These are phyloP conservation scores for Saccharomycopsis sp. DNA, from an alignment of 805 yeast genomes.

Conservation along the genomic window DNA sequence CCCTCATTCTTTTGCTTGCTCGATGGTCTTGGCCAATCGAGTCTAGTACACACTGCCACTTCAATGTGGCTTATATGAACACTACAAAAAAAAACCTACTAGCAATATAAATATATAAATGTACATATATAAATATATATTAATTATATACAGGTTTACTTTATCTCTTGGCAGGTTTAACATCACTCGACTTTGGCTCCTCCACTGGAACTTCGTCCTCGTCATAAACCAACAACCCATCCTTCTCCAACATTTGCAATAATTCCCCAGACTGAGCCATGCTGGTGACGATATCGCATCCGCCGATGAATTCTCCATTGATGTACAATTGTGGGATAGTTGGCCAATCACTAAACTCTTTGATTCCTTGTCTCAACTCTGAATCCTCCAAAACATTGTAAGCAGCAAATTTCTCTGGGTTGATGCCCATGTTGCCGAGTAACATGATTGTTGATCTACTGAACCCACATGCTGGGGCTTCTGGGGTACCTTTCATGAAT, in stretches of 20 bases:
- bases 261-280: conserved; percentile 93
- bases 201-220: conserved; percentile 42
- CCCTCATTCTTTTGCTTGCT: too few relatives aligned
- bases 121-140: too few relatives aligned
- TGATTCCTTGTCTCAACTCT: conserved; percentile 90
- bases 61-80: too few relatives aligned
- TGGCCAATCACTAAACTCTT: conserved; percentile 96
- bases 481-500: conserved; percentile 98
- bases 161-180: conserved; percentile 20
- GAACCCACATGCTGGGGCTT: conserved; percentile 96
- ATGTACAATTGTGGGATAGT: conserved; percentile 96
- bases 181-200: conserved; percentile 17
- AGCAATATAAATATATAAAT: too few relatives aligned
- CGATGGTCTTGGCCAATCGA: too few relatives aligned
- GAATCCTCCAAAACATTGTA: conserved; percentile 93
- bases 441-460: conserved; percentile 91
- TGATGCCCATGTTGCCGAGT: conserved; percentile 94
- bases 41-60: too few relatives aligned
- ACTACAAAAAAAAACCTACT: too few relatives aligned
- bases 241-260: conserved; percentile 72
- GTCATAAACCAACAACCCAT: conserved; percentile 73
- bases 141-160: too few relatives aligned
- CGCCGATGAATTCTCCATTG: conserved; percentile 88
- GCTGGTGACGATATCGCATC: conserved; percentile 88
- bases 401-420: conserved; percentile 94